These are phyloP conservation scores for Psilocybe cubensis DNA, from an alignment of 768 basidiomycete species.

Conservation along the genomic window DNA sequence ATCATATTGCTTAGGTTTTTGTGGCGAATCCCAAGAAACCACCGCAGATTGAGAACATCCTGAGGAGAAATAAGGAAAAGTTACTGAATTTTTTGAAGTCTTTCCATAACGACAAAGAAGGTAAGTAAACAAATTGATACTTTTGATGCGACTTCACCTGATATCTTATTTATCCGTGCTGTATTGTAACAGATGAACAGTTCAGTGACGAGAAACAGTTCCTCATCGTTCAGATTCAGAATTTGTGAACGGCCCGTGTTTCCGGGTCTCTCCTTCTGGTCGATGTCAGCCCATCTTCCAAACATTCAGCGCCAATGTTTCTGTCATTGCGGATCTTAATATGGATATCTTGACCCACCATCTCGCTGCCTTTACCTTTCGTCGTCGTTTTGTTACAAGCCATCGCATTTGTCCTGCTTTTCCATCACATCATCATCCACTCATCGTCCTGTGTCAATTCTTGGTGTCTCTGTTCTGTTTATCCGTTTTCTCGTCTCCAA, in stretches of 20 bases:
- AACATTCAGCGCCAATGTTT: not conserved
- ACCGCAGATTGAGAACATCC: constrained; percentile 88
- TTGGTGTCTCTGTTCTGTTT: not conserved
- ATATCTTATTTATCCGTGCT: not conserved
- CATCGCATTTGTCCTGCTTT: not conserved
- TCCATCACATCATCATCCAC: not conserved
- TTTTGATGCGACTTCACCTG: not conserved
- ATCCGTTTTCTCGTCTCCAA: not conserved
- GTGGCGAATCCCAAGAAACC: constrained; percentile 99
- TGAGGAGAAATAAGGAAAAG: constrained; percentile 94
- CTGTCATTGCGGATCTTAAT: not conserved
- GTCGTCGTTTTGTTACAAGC: constrained; percentile 1
- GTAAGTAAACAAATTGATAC: constrained; percentile 49
- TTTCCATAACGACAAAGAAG: constrained; percentile 99
- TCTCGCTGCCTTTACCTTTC: not conserved
- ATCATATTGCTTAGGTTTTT: constrained; percentile 66
- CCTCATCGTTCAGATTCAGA: constrained; percentile 90
- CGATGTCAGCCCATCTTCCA: not conserved
- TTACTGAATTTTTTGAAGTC: constrained; percentile 84
- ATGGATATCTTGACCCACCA: not conserved
- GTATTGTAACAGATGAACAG: constrained; percentile 78
- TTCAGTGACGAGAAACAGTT: constrained; percentile 98
- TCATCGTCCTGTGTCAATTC: not conserved
- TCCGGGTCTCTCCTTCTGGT: not conserved
- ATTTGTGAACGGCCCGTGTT: constrained; percentile 45